Conservation (phyloP, 805 yeast species). For the Kazachstania viticola region DNA sequence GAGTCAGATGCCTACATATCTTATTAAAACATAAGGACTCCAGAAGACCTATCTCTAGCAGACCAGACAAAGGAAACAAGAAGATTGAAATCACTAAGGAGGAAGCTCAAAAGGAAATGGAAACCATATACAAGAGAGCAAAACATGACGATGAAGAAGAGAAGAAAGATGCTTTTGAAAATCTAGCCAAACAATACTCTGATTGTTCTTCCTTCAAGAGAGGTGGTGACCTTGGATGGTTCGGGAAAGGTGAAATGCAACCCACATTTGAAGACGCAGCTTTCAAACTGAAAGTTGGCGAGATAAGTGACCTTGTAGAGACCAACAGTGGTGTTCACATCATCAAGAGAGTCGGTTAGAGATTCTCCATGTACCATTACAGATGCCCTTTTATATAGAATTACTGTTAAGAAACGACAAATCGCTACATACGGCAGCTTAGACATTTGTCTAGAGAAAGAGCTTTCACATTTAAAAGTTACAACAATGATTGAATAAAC, state of each 20-base stretch:
- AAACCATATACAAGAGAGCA: constrained; percentile 46
- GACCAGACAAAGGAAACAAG: constrained; percentile 46
- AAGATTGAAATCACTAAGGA: constrained; percentile 70
- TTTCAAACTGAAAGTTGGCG: constrained; percentile 70
- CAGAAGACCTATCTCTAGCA: constrained; percentile 90
- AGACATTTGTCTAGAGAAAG: too few species aligned
- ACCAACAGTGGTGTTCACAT: constrained; percentile 86
- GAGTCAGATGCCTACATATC: constrained; percentile 72
- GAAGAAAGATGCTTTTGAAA: constrained; percentile 32
- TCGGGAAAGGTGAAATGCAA: constrained; percentile 89
- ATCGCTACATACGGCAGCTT: too few species aligned
- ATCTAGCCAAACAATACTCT: constrained; percentile 70
- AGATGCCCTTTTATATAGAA: too few species aligned
- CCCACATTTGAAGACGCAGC: constrained; percentile 87
- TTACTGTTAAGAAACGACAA: too few species aligned
- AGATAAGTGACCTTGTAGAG: constrained; percentile 72
- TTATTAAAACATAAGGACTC: constrained; percentile 73
- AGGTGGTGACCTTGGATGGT: constrained; percentile 87
- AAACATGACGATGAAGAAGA: constrained; percentile 40
- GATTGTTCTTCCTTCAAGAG: constrained; percentile 81
- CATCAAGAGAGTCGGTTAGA: constrained; percentile 59
- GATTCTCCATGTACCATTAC: neutral
- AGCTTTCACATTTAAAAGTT: too few species aligned
- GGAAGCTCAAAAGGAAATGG: constrained; percentile 61
- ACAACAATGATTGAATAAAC: too few species aligned